These are phyloP conservation scores for Mortierella alpina DNA, from an alignment of 192 early-diverging fungal genomes.

Conservation along the genomic window DNA sequence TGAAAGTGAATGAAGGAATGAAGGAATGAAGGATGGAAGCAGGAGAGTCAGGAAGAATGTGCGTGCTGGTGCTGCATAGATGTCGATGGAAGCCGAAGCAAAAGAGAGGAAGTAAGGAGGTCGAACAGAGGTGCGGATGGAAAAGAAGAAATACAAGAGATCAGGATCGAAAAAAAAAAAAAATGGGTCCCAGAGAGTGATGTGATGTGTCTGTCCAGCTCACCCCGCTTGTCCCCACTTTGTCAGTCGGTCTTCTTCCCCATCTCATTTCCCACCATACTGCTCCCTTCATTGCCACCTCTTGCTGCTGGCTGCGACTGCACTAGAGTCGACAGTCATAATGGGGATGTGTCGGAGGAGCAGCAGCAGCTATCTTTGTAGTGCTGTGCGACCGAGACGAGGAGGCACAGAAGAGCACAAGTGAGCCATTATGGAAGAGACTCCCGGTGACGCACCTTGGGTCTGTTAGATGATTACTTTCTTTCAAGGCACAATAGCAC, in stretches of 20 bases:
- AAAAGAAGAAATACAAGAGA: neutral
- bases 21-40: neutral
- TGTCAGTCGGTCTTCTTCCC: neutral
- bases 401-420: neutral
- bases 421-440: conserved; percentile 13
- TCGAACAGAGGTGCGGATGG: neutral
- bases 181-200: neutral
- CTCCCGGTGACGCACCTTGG: no score
- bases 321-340: no score
- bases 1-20: neutral
- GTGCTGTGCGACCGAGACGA: conserved; percentile 1
- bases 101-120: neutral
- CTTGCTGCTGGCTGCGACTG: no score
- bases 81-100: neutral
- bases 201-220: neutral
- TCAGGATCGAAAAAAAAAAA: conserved; percentile 9
- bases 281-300: no score
- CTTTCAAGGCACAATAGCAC: no score
- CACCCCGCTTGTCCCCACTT: neutral
- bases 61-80: conserved; percentile 1
- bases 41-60: neutral
- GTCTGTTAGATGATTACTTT: no score
- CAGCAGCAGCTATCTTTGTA: neutral
- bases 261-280: no score
- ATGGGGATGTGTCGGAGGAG: no score